These are phyloP conservation scores for Aristolochia contorta DNA, from an alignment of 164 flowering plant species.

Conservation along the genomic window DNA sequence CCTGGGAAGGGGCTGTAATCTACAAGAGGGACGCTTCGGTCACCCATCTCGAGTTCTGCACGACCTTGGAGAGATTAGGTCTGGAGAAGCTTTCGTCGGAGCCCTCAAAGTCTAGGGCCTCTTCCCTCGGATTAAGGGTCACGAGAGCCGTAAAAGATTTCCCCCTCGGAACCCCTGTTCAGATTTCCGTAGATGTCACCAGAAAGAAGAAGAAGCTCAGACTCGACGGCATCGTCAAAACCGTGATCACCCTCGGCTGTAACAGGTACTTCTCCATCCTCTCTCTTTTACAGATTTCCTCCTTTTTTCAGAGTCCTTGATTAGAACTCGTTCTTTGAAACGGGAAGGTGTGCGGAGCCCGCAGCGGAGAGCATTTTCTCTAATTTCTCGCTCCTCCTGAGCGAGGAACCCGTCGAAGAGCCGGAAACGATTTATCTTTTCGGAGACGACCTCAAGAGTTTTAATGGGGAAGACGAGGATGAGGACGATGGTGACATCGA, in stretches of 20 bases:
- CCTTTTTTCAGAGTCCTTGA: background rate
- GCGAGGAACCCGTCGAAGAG: conserved; percentile 75
- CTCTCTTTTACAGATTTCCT: background rate
- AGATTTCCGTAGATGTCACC: conserved; percentile 68
- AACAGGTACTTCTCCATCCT: conserved; percentile 37
- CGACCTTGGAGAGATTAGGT: conserved; percentile 90
- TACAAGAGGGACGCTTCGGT: conserved; percentile 57
- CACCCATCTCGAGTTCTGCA: conserved; percentile 78
- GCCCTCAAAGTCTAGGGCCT: conserved; percentile 60
- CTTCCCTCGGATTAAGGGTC: conserved; percentile 68
- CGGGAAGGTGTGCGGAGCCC: conserved; percentile 67
- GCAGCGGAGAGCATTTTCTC: conserved; percentile 62
- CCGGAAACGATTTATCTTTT: conserved; percentile 39
- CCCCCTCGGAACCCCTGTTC: conserved; percentile 78
- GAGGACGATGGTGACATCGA: conserved; percentile 53
- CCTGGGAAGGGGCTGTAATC: conserved; percentile 91
- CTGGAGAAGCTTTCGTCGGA: conserved; percentile 54
- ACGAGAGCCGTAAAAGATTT: conserved; percentile 68
- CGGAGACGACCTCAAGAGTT: conserved; percentile 27
- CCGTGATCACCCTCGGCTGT: conserved; percentile 73
- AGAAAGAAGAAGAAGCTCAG: conserved; percentile 61
- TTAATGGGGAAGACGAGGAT: conserved; percentile 13
- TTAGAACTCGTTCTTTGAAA: too few species aligned
- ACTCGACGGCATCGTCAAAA: conserved; percentile 75
- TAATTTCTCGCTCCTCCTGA: conserved; percentile 63